Conservation (phyloP, 371 early-diverging fungal genomes). For the Funneliformis caledonium region DNA sequence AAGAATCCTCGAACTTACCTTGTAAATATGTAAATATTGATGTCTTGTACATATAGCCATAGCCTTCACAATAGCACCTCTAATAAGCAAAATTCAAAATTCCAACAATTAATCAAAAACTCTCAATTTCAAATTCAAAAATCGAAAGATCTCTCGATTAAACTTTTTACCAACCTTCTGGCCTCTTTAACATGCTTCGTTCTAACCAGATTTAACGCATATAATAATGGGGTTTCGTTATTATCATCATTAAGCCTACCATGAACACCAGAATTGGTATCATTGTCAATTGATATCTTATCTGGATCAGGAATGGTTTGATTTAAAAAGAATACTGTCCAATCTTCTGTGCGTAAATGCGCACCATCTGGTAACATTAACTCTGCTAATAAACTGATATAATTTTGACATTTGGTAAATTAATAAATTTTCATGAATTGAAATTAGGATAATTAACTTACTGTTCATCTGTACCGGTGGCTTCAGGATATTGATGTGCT, state of each 20-base stretch:
- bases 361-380: constrained; percentile 96
- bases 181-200: constrained; percentile 86
- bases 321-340: constrained; percentile 93
- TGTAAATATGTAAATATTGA: constrained; percentile 91
- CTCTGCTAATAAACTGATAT: constrained; percentile 79
- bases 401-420: constrained; percentile 2
- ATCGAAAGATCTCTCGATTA: no score
- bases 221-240: constrained; percentile 68
- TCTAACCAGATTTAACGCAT: constrained; percentile 88
- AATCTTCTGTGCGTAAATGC: constrained; percentile 89
- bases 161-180: constrained; percentile 55
- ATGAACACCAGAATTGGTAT: constrained; percentile 35
- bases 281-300: constrained; percentile 26
- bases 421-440: background rate
- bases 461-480: constrained; percentile 87
- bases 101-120: background rate
- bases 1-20: constrained; percentile 56
- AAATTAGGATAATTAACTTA: constrained; percentile 47
- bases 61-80: constrained; percentile 92
- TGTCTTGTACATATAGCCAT: constrained; percentile 92
- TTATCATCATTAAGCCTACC: constrained; percentile 43
- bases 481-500: constrained; percentile 84
- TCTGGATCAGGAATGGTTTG: constrained; percentile 67
- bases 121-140: no score
- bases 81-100: constrained; percentile 32